phyloP scores from a whole-genome alignment of 2,329 filamentous ascomycete species.

The Fusarium equiseti region DNA sequence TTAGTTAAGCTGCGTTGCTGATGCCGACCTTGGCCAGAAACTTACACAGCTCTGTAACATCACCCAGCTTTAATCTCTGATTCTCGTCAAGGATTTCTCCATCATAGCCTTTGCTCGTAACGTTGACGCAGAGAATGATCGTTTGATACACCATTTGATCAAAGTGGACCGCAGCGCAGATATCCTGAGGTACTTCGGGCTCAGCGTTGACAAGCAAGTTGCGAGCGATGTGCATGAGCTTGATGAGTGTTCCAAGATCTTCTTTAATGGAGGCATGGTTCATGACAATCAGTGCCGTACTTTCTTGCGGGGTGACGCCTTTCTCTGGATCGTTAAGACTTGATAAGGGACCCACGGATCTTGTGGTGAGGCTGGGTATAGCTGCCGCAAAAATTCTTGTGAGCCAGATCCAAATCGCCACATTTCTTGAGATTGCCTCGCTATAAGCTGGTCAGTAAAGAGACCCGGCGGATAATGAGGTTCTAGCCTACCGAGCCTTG shows the following conservation, averaged over 20 bases:
- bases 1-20: slow-evolving; percentile 5
- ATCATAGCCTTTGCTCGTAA: slow-evolving; percentile 75
- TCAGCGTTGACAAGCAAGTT: slow-evolving; percentile 74
- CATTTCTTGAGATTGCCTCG: slow-evolving; percentile 71
- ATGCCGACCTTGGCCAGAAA: slow-evolving; percentile 8
- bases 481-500: slow-evolving; percentile 65
- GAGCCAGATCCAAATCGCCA: slow-evolving; percentile 75
- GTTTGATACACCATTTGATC: slow-evolving; percentile 75
- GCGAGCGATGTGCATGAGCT: slow-evolving; percentile 74
- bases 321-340: slow-evolving; percentile 66
- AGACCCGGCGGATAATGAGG: not conserved
- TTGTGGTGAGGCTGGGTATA: slow-evolving; percentile 69
- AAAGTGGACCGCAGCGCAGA: slow-evolving; percentile 73
- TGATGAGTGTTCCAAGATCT: slow-evolving; percentile 73
- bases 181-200: slow-evolving; percentile 73
- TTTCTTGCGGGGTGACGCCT: slow-evolving; percentile 70
- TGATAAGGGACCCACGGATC: slow-evolving; percentile 68
- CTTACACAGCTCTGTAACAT: slow-evolving; percentile 74
- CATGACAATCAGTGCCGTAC: slow-evolving; percentile 71
- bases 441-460: slow-evolving; percentile 52
- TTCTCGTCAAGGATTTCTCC: slow-evolving; percentile 71
- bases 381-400: slow-evolving; percentile 71
- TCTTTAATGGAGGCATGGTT: slow-evolving; percentile 72
- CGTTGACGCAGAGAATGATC: slow-evolving; percentile 74
- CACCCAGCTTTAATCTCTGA: slow-evolving; percentile 68